Evolutionary conservation across 768 basidiomycete species (phyloP).

Genomic region (Boletus rubroflammeus): DNA sequence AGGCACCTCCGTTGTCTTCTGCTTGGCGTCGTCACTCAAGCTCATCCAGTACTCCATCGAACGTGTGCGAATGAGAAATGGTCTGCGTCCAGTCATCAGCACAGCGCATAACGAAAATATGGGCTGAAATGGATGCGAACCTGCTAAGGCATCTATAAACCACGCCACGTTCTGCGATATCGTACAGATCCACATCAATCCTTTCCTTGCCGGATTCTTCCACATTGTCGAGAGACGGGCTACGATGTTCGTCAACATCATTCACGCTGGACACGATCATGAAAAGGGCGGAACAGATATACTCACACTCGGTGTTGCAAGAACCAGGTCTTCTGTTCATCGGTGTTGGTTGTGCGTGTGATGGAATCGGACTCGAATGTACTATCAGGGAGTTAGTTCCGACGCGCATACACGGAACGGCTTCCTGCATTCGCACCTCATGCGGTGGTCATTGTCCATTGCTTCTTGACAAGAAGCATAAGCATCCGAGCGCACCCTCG

Average conservation of each 20-base stretch:
- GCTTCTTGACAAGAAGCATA: not conserved
- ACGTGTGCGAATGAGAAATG: not conserved
- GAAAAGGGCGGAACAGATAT: no score
- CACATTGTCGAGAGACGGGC: constrained; percentile 5
- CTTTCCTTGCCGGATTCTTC: not conserved
- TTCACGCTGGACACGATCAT: not conserved
- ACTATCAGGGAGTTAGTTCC: not conserved
- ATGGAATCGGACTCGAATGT: not conserved
- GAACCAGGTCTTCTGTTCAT: not conserved
- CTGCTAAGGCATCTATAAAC: not conserved
- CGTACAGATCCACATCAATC: not conserved
- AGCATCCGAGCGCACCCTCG: not conserved
- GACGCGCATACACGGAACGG: not conserved
- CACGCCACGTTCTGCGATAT: constrained; percentile 2
- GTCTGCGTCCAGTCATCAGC: not conserved
- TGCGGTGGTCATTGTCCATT: not conserved
- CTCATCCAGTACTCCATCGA: not conserved
- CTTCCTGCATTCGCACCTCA: constrained; percentile 1
- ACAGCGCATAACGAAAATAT: not conserved
- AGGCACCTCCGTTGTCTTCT: not conserved
- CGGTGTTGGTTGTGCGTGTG: not conserved
- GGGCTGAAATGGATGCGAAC: not conserved
- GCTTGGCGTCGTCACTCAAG: not conserved
- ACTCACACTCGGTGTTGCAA: constrained; percentile 1
- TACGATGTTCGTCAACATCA: not conserved